phyloP scores from a whole-genome alignment of 306 rosid genomes.

The Cyamopsis tetragonoloba region DNA sequence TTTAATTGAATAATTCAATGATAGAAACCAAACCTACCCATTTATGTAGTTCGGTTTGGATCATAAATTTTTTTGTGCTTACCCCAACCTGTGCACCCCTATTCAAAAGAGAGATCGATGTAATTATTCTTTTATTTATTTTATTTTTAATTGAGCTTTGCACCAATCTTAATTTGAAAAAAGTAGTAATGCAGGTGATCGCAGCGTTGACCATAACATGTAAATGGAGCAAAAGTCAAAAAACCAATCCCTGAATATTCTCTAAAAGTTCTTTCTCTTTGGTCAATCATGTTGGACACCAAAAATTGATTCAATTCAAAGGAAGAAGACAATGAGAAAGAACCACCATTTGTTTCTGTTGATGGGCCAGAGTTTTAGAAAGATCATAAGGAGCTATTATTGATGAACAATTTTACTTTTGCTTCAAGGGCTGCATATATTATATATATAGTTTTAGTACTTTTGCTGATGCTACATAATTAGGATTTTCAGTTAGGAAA shows the following conservation, averaged over 20 bases:
- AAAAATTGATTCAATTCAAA: too few relatives aligned
- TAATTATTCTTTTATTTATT: neutral
- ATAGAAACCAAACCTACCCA: too few relatives aligned
- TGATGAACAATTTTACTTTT: constrained; percentile 21
- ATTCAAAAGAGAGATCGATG: neutral
- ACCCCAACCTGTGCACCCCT: too few relatives aligned
- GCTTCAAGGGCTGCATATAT: constrained; percentile 23
- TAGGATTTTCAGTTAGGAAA: constrained; percentile 38
- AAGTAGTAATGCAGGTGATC: constrained; percentile 66
- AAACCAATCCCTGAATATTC: constrained; percentile 5
- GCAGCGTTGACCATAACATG: constrained; percentile 39
- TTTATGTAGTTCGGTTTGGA: too few relatives aligned
- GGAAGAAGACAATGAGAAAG: constrained; percentile 18
- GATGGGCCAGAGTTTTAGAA: constrained; percentile 22
- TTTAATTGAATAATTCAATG: too few relatives aligned
- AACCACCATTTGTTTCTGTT: constrained; percentile 21
- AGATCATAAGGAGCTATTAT: constrained; percentile 19
- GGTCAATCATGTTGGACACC: constrained; percentile 15
- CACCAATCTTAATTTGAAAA: constrained; percentile 51
- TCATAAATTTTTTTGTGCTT: too few relatives aligned
- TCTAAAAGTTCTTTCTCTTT: neutral
- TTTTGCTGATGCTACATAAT: constrained; percentile 22
- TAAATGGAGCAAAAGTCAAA: constrained; percentile 28
- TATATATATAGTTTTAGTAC: constrained; percentile 19
- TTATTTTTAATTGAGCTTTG: constrained; percentile 22